Conservation (phyloP, 805 yeast genomes). For the Starmerella khaoyaiensis region DNA sequence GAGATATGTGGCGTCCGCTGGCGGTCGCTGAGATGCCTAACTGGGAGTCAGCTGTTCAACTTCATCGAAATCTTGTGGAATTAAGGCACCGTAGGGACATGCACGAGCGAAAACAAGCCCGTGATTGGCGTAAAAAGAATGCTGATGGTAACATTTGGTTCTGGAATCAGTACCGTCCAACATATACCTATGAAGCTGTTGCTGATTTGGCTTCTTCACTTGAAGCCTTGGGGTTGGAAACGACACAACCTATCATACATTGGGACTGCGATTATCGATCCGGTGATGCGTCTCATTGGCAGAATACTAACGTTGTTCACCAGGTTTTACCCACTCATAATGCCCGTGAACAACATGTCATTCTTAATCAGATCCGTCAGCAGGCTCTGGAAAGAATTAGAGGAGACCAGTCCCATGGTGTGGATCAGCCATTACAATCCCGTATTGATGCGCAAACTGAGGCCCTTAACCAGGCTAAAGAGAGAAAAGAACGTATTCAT, state of each 20-base stretch:
- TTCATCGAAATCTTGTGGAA: conserved; percentile 61
- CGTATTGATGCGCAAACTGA: too few species aligned
- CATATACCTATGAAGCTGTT: conserved; percentile 80
- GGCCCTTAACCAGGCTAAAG: too few species aligned
- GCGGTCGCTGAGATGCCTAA: conserved; percentile 44
- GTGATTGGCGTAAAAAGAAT: conserved; percentile 55
- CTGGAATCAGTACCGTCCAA: conserved; percentile 78
- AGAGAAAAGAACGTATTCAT: conserved; percentile 4
- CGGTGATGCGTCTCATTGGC: conserved; percentile 72
- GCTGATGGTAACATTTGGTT: conserved; percentile 74
- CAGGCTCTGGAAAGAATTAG: conserved; percentile 14
- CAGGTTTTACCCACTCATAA: conserved; percentile 39
- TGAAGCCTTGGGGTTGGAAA: conserved; percentile 36
- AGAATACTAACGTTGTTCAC: conserved; percentile 43
- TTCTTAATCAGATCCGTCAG: conserved; percentile 39
- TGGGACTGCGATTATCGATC: conserved; percentile 87
- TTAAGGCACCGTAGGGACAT: conserved; percentile 64
- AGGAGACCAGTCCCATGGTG: too few species aligned
- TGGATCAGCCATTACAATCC: too few species aligned
- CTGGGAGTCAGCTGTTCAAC: conserved; percentile 47
- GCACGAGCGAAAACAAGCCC: conserved; percentile 43
- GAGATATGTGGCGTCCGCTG: conserved; percentile 84
- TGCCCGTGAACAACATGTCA: conserved; percentile 54
- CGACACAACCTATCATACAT: conserved; percentile 35
- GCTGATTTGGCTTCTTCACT: conserved; percentile 64